Evolutionary conservation across 768 basidiomycete species (phyloP), one percentile per base, ranked within the genome.

Genomic region (Termitomyces sp.): DNA sequence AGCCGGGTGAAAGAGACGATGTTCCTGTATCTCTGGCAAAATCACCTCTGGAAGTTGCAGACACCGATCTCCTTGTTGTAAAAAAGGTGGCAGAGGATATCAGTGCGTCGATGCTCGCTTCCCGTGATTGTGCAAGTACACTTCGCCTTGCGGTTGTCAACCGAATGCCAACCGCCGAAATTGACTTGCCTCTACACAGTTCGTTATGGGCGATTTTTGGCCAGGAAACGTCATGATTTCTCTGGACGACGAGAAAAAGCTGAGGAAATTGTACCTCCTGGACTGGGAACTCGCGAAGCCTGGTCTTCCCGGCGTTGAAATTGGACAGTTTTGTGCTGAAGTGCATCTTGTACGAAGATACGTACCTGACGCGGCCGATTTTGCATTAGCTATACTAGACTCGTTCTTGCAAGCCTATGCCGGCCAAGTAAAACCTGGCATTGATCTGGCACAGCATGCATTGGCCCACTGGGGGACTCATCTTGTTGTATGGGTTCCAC

Each of bases 141-240:
- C 26, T 11, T 52, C 41, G 14, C 30, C 14, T 43, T 51, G 16
- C 16, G n/a, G 36, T 36, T n/a, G 5, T 14, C 20, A 9, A 30
- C 30, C 32, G 30, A 28, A 26, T 28, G 11, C n/a, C 30, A 16
- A 16, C 40, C 36, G n/a, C 24, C 48, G 13, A 35, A 45, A 26
- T 45, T 11, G 10, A 26, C 5, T 5, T 16, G 7, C 6, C 63
- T 70, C 71, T 57, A 4, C 26, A 26, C 4, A 43, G 78, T 72
- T 79, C 49, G 75, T 78, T n/a, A 83, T 83, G 81, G 87, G 88
- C 0, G 88, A 89, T 66, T 84, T 88, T 62, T 89, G 87, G 86
- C 80, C 87, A 1, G 87, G 86, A 0, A 88, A 89, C 63, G 61
- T 88, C 47, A 71, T 87, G 59, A 62, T 87, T n/a, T 67, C 62